Conservation (phyloP, 352 stramenopile species). For the Pythium volutum region DNA sequence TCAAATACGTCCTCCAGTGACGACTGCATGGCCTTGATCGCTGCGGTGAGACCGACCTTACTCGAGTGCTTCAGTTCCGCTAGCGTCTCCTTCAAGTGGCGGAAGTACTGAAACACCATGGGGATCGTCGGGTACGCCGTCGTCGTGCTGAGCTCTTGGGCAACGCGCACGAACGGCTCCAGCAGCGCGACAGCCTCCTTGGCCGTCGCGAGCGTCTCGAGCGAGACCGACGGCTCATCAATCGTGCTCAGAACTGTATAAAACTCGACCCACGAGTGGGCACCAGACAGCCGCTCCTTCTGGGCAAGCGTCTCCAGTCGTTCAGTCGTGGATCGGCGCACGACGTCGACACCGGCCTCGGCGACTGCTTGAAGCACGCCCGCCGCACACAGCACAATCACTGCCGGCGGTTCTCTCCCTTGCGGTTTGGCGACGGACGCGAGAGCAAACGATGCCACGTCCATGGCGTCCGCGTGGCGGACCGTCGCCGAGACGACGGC, state of each 20-base stretch:
- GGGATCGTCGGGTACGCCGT: constrained; percentile 16
- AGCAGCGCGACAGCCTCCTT: neutral
- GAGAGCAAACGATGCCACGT: neutral
- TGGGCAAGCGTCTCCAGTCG: neutral
- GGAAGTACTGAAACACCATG: constrained; percentile 23
- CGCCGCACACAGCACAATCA: constrained; percentile 10
- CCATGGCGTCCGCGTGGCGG: neutral
- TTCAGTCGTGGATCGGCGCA: neutral
- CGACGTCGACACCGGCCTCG: neutral
- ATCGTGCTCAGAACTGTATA: neutral
- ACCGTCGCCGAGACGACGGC: neutral
- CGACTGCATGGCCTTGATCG: constrained; percentile 10
- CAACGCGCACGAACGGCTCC: constrained; percentile 14
- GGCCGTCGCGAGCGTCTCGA: neutral
- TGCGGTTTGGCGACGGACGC: neutral
- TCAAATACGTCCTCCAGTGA: constrained; percentile 1
- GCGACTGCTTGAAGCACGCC: constrained; percentile 1
- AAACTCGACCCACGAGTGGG: constrained; percentile 4
- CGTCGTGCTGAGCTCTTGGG: constrained; percentile 6
- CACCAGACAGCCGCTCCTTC: neutral
- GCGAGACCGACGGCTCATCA: neutral
- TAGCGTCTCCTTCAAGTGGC: constrained; percentile 10
- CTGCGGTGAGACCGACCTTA: neutral
- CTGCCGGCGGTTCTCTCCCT: neutral
- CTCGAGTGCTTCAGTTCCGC: neutral